A percentile compares a stretch with the other conserved stretches of the same genome.
Conservation (phyloP, 768 basidiomycete genomes). For the Kwoniella dendrophila region DNA sequence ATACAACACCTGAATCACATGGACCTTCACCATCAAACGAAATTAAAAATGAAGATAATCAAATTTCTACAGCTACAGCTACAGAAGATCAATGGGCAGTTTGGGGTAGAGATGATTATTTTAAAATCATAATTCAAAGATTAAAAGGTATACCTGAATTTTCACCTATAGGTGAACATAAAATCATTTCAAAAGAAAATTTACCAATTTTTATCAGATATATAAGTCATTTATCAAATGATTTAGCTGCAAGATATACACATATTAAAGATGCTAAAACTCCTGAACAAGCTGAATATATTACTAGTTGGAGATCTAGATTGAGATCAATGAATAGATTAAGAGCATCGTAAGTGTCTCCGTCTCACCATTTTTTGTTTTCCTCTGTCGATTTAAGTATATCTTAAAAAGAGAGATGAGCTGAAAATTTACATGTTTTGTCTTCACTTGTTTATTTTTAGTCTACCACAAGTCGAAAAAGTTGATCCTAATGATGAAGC, state of each 20-base stretch:
- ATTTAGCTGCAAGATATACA: constrained; percentile 83
- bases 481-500: constrained; percentile 20
- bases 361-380: background rate
- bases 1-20: constrained; percentile 41
- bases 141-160: constrained; percentile 92
- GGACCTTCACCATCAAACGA: constrained; percentile 9
- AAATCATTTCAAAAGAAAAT: constrained; percentile 85
- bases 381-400: background rate
- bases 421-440: background rate
- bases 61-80: background rate
- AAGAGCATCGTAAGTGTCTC: constrained; percentile 37
- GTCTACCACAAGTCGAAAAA: constrained; percentile 18
- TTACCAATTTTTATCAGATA: constrained; percentile 87
- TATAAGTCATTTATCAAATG: constrained; percentile 80
- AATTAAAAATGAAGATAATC: background rate
- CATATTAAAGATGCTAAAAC: constrained; percentile 62
- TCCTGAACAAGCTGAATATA: constrained; percentile 73
- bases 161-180: constrained; percentile 87
- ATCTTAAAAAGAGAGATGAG: background rate
- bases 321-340: constrained; percentile 75
- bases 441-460: background rate
- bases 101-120: constrained; percentile 86
- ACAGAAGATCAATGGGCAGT: constrained; percentile 40
- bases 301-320: constrained; percentile 84
- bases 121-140: constrained; percentile 88